These are phyloP conservation scores for Naumovozyma dairenensis DNA, from an alignment of 805 yeast genomes.

Conservation along the genomic window DNA sequence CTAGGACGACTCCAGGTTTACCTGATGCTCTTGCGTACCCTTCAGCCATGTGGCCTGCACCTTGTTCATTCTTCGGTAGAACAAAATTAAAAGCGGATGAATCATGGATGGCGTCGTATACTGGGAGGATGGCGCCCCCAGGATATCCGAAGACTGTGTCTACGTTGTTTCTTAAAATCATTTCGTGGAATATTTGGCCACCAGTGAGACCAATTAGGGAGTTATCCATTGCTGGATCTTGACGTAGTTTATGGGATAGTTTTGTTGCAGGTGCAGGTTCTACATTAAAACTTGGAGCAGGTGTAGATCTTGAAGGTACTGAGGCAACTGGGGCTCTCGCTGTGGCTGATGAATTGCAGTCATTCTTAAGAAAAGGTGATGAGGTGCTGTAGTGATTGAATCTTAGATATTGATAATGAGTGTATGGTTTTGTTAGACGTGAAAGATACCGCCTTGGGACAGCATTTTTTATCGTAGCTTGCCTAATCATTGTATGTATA, in stretches of 20 bases:
- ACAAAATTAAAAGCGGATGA: conserved; percentile 83
- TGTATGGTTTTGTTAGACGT: conserved; percentile 3
- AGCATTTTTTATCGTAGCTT: conserved; percentile 11
- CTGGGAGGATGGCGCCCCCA: conserved; percentile 98
- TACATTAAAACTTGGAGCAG: conserved; percentile 30
- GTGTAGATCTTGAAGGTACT: conserved; percentile 21
- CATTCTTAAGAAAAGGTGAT: too few relatives aligned
- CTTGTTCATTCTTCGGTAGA: conserved; percentile 95
- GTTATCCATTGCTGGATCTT: conserved; percentile 48
- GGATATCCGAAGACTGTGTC: conserved; percentile 97
- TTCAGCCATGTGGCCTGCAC: conserved; percentile 99
- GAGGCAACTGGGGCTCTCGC: not conserved
- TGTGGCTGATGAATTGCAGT: not conserved
- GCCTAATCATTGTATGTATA: conserved; percentile 20
- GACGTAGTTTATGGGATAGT: not conserved
- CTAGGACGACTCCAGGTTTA: conserved; percentile 94
- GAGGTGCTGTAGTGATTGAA: too few relatives aligned
- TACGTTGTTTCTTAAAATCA: conserved; percentile 94
- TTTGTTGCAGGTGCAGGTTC: conserved; percentile 8
- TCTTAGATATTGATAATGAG: too few relatives aligned
- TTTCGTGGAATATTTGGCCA: conserved; percentile 96
- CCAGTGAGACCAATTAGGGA: conserved; percentile 95
- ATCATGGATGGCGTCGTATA: conserved; percentile 92
- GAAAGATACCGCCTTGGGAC: conserved; percentile 9
- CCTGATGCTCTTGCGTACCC: conserved; percentile 95